Percentiles rank a stretch among this genome's conserved stretches.
Conservation (phyloP, 2,329 filamentous ascomycete species). For the Cercospora zeae-maydis region DNA sequence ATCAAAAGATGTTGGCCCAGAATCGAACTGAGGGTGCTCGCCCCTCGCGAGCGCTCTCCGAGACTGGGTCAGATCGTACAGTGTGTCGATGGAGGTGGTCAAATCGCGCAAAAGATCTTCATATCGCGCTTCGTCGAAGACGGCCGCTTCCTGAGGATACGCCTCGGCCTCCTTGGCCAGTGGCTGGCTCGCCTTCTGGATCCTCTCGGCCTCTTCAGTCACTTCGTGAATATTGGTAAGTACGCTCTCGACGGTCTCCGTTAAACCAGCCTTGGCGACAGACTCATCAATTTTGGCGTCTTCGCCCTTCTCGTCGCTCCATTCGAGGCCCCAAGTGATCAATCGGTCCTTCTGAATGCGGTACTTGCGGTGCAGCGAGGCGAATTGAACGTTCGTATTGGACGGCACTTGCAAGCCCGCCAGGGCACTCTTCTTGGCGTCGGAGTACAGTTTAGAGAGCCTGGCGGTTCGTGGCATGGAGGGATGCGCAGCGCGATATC, state of each 20-base stretch:
- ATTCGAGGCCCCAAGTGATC: conserved; percentile 75
- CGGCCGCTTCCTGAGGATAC: conserved; percentile 47
- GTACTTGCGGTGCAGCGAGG: conserved; percentile 69
- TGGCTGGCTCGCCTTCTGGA: conserved; percentile 51
- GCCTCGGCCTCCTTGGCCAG: conserved; percentile 33
- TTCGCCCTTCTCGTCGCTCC: conserved; percentile 67
- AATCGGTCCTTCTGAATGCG: conserved; percentile 76
- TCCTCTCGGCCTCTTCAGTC: conserved; percentile 68
- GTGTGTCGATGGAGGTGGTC: conserved; percentile 72
- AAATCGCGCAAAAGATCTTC: conserved; percentile 71
- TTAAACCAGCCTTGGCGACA: conserved; percentile 63
- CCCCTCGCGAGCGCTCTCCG: conserved; percentile 47
- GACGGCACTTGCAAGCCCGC: conserved; percentile 56
- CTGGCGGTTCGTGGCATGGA: conserved; percentile 27
- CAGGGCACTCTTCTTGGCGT: conserved; percentile 69
- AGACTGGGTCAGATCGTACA: conserved; percentile 71
- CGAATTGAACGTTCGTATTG: conserved; percentile 63
- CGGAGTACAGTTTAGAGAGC: conserved; percentile 71
- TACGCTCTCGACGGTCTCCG: conserved; percentile 73
- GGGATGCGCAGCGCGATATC: conserved; percentile 11
- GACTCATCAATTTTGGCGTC: conserved; percentile 71
- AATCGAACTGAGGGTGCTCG: conserved; percentile 36
- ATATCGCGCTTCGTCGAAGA: conserved; percentile 63
- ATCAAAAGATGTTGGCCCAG: background rate
- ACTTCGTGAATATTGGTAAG: conserved; percentile 79